Conservation (phyloP, 139 green algal genomes). For the Mesotaenium endlicherianum region DNA sequence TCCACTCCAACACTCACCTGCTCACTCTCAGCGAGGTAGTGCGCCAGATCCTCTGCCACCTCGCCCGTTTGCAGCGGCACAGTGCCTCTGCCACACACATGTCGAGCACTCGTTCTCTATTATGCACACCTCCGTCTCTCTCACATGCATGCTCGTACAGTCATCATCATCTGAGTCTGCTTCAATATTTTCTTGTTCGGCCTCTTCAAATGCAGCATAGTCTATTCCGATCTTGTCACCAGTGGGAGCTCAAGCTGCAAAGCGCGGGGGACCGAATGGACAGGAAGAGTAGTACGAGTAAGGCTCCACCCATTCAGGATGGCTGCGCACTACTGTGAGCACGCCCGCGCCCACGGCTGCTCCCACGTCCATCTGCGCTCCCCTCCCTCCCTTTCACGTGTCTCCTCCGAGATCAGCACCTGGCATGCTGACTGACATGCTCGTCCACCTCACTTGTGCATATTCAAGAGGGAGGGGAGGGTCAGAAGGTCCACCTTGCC, state of each 20-base stretch:
- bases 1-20: conserved; percentile 22
- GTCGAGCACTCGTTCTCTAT: no score
- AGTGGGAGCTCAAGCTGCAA: no score
- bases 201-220: no score
- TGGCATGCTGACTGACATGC: no score
- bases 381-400: background rate
- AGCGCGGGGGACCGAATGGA: no score
- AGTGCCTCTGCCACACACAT: conserved; percentile 19
- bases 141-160: background rate
- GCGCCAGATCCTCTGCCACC: conserved; percentile 46
- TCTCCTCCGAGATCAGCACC: no score
- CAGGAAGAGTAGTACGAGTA: conserved; percentile 28
- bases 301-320: conserved; percentile 26
- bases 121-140: background rate
- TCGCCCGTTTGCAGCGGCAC: conserved; percentile 37
- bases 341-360: conserved; percentile 44
- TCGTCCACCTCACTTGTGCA: no score
- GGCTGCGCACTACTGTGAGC: conserved; percentile 45
- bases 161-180: background rate
- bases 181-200: no score
- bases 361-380: conserved; percentile 34
- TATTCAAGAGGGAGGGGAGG: background rate
- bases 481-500: conserved; percentile 19
- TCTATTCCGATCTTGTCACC: no score
- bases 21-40: conserved; percentile 51